Percentiles rank a stretch among this genome's conserved stretches.
These are phyloP conservation scores for Capsella bursapastoris DNA, from an alignment of 345 rosid species.

Conservation along the genomic window DNA sequence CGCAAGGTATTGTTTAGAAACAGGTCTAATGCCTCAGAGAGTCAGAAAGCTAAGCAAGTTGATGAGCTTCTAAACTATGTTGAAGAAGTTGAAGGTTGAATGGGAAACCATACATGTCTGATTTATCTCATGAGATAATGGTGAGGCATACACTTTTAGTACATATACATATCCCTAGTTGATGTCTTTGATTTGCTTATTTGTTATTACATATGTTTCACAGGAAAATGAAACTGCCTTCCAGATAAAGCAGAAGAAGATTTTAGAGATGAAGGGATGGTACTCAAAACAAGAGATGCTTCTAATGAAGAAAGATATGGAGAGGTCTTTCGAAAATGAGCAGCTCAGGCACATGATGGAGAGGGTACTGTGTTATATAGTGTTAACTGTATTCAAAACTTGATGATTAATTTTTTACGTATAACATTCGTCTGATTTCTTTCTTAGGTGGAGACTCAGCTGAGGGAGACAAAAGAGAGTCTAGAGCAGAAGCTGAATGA, in stretches of 20 bases:
- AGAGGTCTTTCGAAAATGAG: background rate
- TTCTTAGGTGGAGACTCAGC: conserved; percentile 66
- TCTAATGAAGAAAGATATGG: background rate
- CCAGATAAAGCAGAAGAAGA: background rate
- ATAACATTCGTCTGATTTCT: background rate
- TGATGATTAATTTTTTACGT: too few species aligned
- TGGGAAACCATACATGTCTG: conserved; percentile 66
- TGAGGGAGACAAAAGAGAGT: conserved; percentile 54
- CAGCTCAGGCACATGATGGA: conserved; percentile 8
- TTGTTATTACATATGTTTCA: background rate
- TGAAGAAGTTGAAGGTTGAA: conserved; percentile 49
- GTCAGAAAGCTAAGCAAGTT: conserved; percentile 55
- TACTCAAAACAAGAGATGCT: background rate
- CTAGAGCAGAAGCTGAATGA: conserved; percentile 67
- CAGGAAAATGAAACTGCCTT: background rate
- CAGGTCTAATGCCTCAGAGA: conserved; percentile 54
- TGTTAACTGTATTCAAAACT: background rate
- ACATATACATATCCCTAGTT: background rate
- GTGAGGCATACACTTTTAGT: conserved; percentile 25
- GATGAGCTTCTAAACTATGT: conserved; percentile 59
- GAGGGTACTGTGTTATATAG: conserved; percentile 15
- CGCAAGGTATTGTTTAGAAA: conserved; percentile 65
- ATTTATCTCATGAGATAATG: conserved; percentile 60
- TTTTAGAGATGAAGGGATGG: background rate
- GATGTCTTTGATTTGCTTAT: background rate